These are phyloP conservation scores for Chlamydomonas applanata DNA, from an alignment of 139 green algal species.

Conservation along the genomic window DNA sequence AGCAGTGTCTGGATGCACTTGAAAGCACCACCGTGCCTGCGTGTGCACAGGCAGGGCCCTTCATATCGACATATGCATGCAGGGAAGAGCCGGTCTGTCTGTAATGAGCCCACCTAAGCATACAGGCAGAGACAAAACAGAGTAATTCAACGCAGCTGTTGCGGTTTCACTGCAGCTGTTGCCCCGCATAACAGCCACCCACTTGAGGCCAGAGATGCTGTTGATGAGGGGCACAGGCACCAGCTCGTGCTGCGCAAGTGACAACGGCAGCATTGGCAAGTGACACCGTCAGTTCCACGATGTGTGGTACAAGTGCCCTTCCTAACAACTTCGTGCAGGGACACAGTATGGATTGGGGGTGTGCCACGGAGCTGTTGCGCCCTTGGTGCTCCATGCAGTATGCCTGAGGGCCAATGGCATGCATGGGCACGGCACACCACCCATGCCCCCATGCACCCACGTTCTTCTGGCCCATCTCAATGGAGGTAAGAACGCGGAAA, in stretches of 20 bases:
- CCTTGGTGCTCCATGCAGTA: too few relatives aligned
- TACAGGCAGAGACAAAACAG: neutral
- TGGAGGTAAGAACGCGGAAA: conserved; percentile 89
- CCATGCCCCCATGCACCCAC: conserved; percentile 38
- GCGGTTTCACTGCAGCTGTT: neutral
- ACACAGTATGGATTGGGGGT: too few relatives aligned
- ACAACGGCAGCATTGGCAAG: too few relatives aligned
- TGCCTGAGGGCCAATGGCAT: neutral
- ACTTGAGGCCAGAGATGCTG: conserved; percentile 91
- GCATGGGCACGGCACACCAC: neutral
- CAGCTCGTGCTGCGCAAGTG: conserved; percentile 90
- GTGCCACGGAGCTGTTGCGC: too few relatives aligned
- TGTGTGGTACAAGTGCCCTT: too few relatives aligned
- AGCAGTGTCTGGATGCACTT: conserved; percentile 83
- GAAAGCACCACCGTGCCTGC: conserved; percentile 80
- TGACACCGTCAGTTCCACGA: too few relatives aligned
- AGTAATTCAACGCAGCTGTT: too few relatives aligned
- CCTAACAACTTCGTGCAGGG: too few relatives aligned
- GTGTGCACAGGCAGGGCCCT: too few relatives aligned
- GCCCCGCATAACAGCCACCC: conserved; percentile 7
- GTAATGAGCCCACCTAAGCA: too few relatives aligned
- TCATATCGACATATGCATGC: too few relatives aligned
- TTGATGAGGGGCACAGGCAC: conserved; percentile 89
- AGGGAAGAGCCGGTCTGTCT: too few relatives aligned
- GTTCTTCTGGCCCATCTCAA: conserved; percentile 98